phyloP scores from a whole-genome alignment of 352 stramenopile genomes.

The Plasmopara muralis region DNA sequence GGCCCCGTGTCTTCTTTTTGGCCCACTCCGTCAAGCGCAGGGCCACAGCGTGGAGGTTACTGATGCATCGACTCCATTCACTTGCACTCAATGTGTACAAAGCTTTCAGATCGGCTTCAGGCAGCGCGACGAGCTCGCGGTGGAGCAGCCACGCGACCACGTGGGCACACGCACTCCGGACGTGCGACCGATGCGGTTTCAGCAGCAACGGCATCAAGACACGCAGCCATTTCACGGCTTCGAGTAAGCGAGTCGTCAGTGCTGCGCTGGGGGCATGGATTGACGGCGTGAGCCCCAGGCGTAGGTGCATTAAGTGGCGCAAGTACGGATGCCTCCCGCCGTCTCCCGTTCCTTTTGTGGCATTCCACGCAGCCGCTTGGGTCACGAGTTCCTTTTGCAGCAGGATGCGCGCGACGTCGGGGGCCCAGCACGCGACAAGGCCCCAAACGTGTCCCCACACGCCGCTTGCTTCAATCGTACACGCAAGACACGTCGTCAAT shows the following conservation, averaged over 20 bases:
- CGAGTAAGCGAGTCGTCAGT: conserved; percentile 10
- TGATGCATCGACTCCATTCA: conserved; percentile 60
- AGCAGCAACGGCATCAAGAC: conserved; percentile 37
- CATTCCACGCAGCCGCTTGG: conserved; percentile 15
- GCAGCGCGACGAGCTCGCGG: conserved; percentile 32
- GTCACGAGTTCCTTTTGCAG: conserved; percentile 39
- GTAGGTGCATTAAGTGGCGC: conserved; percentile 32
- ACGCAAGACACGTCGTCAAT: conserved; percentile 12
- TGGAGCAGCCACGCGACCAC: conserved; percentile 37
- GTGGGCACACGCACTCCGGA: conserved; percentile 34
- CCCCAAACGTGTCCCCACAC: conserved; percentile 20
- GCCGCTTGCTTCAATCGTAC: conserved; percentile 13
- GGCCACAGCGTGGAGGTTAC: conserved; percentile 45
- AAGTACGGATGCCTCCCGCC: conserved; percentile 33
- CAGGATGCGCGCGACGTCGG: conserved; percentile 15
- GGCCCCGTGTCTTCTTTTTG: conserved; percentile 29
- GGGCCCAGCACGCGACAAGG: conserved; percentile 10
- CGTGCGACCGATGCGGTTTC: conserved; percentile 44
- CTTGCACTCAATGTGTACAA: conserved; percentile 22
- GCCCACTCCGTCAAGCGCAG: conserved; percentile 34
- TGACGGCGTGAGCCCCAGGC: conserved; percentile 27
- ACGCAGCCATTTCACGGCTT: conserved; percentile 40
- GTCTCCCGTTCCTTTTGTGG: conserved; percentile 14
- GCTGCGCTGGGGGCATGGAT: conserved; percentile 2
- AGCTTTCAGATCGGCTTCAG: conserved; percentile 11